Conservation (phyloP, 2,329 filamentous ascomycete genomes). For the Fulvia fulva region DNA sequence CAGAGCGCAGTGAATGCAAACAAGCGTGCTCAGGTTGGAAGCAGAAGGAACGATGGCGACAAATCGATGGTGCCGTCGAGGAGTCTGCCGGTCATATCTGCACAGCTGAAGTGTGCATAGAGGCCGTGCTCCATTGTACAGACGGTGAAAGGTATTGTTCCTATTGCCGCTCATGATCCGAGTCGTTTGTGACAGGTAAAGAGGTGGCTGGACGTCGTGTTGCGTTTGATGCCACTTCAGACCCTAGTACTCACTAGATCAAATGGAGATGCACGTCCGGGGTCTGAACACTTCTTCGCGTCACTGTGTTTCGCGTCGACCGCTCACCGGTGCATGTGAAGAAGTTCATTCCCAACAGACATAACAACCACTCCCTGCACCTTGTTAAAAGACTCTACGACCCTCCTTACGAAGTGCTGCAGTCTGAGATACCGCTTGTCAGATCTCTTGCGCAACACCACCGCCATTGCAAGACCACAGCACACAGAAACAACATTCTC, state of each 20-base stretch:
- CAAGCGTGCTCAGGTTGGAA: constrained; percentile 5
- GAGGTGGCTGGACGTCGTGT: background rate
- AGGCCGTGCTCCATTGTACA: background rate
- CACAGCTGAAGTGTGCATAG: background rate
- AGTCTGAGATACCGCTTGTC: background rate
- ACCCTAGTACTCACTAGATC: background rate
- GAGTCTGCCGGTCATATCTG: background rate
- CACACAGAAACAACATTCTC: constrained; percentile 4
- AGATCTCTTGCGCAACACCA: background rate
- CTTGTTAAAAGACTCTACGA: background rate
- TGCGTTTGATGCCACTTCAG: background rate
- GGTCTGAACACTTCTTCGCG: background rate
- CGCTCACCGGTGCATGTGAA: no score
- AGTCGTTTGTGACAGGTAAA: background rate
- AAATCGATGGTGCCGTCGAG: constrained; percentile 8
- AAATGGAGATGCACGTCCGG: background rate
- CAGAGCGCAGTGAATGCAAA: background rate
- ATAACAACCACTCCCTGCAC: background rate
- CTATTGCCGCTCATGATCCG: background rate
- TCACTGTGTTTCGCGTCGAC: background rate
- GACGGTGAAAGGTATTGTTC: background rate
- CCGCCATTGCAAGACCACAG: background rate
- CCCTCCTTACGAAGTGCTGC: background rate
- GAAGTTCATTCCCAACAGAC: background rate
- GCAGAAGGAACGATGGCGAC: constrained; percentile 2